Evolutionary conservation across 306 rosid species (phyloP), one percentile per base, ranked within the genome.

Genomic region (Senna tora): DNA sequence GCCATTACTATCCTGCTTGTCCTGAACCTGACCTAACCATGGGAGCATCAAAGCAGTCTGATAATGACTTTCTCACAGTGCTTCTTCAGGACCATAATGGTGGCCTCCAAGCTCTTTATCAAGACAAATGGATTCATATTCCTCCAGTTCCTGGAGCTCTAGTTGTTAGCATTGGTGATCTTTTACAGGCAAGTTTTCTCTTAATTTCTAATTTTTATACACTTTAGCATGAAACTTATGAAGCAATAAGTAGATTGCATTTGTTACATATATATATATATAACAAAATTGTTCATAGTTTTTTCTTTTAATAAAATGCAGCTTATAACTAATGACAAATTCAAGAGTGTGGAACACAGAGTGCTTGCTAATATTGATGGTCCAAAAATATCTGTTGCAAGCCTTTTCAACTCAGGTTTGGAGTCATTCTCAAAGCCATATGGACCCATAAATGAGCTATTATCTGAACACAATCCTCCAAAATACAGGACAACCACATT

Each of bases 381-480:
- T 43, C 79, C 81, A 22, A 81, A 81, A 67, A 52, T 81, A 51
- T 81, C 85, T 13, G 9, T 72, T 22, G 81, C 81, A 21, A 6
- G 79, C 36, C 59, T 81, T 67, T 81, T 81, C 66, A 3, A 59
- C 19, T 9, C 80, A 4, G 47, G 17, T 38, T 5, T n/a, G 9
- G 6, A 8, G 62, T n/a, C 60, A 20, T 41, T 50, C 1, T 74
- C 71, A 0, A 79, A 42, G 56, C 14, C 20, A 19, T 77, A 63
- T 64, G 87, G 84, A 60, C 90, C 92, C 1, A 86, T 88, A 12
- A 75, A 88, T 58, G 90, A 90, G 36, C 63, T 88, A 8, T 20
- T 83, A 66, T 83, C 84, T 0, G 82, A 86, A 79, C 66, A 81
- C 1, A 74, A 81, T 17, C 89, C 87, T 49, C 84, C 90, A 2